These are phyloP conservation scores for Chalciporus piperatus DNA, from an alignment of 768 basidiomycete genomes.

Conservation along the genomic window DNA sequence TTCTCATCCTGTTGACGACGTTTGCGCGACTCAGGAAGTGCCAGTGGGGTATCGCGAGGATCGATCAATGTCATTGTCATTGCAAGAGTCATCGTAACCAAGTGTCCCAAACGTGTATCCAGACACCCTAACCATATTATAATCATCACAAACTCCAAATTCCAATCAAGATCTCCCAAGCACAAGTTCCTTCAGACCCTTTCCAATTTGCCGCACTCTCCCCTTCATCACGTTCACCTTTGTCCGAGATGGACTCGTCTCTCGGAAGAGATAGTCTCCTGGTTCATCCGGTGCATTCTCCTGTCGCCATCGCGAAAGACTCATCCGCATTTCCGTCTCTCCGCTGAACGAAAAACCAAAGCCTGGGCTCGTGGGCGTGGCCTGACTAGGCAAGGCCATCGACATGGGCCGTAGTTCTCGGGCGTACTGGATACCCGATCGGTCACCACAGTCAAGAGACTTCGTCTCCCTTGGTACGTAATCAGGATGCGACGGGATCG, in stretches of 20 bases:
- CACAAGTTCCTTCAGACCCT: constrained; percentile 30
- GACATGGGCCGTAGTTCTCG: constrained; percentile 28
- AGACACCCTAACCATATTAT: too few relatives aligned
- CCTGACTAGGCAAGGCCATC: constrained; percentile 22
- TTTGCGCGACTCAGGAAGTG: not conserved
- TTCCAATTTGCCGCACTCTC: constrained; percentile 29
- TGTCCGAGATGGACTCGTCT: constrained; percentile 20
- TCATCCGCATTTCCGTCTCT: constrained; percentile 58
- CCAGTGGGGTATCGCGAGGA: not conserved
- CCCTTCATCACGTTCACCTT: constrained; percentile 21
- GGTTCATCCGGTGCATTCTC: constrained; percentile 31
- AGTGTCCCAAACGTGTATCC: not conserved
- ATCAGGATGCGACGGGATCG: constrained; percentile 22
- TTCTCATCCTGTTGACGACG: not conserved
- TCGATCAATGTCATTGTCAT: too few relatives aligned
- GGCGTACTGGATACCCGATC: constrained; percentile 16
- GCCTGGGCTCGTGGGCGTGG: constrained; percentile 13
- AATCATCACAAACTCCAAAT: not conserved
- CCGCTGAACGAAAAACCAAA: constrained; percentile 57
- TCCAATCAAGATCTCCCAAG: constrained; percentile 23
- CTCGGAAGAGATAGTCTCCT: constrained; percentile 30
- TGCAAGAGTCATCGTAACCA: not conserved
- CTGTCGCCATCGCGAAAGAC: constrained; percentile 40
- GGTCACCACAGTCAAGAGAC: constrained; percentile 30
- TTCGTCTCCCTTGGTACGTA: constrained; percentile 30